Conservation (phyloP, 2,329 filamentous ascomycete species). For the Sporothrix luriei region DNA sequence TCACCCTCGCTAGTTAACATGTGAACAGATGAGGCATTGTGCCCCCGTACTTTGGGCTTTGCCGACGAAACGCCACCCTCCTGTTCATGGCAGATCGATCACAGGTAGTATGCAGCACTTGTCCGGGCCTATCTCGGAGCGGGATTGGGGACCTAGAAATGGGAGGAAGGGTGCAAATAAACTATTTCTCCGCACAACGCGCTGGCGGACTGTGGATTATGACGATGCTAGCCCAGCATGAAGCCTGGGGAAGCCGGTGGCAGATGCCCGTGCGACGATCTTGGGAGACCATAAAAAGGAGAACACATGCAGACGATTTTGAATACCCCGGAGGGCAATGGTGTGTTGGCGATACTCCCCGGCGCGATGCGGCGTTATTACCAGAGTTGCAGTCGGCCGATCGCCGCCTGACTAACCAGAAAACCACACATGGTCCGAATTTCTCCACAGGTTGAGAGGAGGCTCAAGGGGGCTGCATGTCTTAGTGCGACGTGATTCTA, state of each 20-base stretch:
- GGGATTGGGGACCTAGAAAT: background rate
- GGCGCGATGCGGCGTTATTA: slow-evolving; percentile 12
- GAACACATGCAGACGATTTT: background rate
- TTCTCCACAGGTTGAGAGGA: no score
- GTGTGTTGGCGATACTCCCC: slow-evolving; percentile 8
- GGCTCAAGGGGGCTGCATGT: no score
- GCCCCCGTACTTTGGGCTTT: background rate
- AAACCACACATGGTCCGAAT: no score
- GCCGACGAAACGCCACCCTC: slow-evolving; percentile 4
- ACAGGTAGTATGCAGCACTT: background rate
- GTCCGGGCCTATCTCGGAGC: slow-evolving; percentile 22
- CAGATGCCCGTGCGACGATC: slow-evolving; percentile 8
- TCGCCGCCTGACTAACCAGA: background rate
- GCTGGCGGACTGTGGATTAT: background rate
- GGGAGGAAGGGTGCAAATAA: background rate
- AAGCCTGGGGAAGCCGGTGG: slow-evolving; percentile 11
- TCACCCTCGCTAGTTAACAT: background rate
- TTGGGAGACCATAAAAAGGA: background rate
- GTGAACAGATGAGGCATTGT: slow-evolving; percentile 11
- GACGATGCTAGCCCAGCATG: background rate
- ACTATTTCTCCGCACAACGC: slow-evolving; percentile 3
- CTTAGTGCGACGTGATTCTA: no score
- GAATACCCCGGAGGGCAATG: background rate
- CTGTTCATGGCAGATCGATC: slow-evolving; percentile 2
- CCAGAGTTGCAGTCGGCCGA: background rate